These are phyloP conservation scores for Scutellaria minor DNA, from an alignment of 257 asterid genomes.

Conservation along the genomic window DNA sequence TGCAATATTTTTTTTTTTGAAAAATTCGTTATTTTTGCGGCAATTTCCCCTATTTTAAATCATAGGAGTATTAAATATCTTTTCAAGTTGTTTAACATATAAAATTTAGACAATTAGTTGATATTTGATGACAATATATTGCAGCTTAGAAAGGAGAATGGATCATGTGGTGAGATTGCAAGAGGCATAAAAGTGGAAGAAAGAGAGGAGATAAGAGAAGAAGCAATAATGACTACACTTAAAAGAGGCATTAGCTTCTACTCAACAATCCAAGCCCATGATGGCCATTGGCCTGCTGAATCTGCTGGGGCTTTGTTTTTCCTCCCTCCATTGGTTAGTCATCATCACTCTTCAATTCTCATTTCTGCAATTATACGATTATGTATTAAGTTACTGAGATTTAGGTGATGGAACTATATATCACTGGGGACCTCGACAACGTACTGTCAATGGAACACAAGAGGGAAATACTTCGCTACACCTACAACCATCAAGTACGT, in stretches of 20 bases:
- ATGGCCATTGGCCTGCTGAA: constrained; percentile 73
- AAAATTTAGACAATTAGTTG: no score
- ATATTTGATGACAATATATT: neutral
- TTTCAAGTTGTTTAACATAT: no score
- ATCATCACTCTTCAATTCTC: neutral
- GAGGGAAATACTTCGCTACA: constrained; percentile 51
- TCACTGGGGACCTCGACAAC: constrained; percentile 37
- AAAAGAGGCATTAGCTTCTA: constrained; percentile 42
- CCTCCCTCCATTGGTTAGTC: constrained; percentile 51
- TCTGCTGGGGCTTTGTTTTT: constrained; percentile 60
- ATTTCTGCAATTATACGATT: neutral
- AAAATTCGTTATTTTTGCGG: no score
- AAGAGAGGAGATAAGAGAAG: constrained; percentile 39
- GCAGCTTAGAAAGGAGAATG: constrained; percentile 56
- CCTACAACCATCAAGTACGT: constrained; percentile 55
- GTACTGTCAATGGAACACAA: constrained; percentile 43
- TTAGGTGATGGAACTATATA: constrained; percentile 48
- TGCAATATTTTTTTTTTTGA: no score
- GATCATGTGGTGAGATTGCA: constrained; percentile 16
- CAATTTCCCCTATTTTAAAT: no score
- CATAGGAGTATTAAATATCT: no score
- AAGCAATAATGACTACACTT: constrained; percentile 37
- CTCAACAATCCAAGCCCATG: constrained; percentile 56
- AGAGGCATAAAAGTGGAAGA: constrained; percentile 38
- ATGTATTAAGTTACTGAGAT: neutral